Conservation (phyloP, 257 asterid species). For the Capsicum chinense region DNA sequence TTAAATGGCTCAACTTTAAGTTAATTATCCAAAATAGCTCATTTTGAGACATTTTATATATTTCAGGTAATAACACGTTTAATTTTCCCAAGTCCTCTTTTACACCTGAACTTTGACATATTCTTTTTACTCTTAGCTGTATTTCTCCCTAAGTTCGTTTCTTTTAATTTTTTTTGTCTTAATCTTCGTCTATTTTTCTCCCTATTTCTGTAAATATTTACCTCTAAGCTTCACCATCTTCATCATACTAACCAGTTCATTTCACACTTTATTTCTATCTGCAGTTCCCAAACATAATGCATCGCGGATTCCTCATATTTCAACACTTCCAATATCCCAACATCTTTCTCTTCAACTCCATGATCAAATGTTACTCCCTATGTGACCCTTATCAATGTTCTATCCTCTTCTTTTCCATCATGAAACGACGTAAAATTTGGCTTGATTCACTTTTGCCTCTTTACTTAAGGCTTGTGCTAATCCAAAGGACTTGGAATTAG, state of each 20-base stretch:
- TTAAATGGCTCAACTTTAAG: no score
- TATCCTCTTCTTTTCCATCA: constrained; percentile 32
- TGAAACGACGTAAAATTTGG: constrained; percentile 50
- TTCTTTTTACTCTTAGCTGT: no score
- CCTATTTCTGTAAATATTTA: no score
- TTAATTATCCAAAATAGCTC: no score
- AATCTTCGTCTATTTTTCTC: no score
- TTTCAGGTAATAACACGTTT: no score
- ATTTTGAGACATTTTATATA: no score
- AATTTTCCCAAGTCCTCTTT: no score
- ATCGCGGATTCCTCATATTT: constrained; percentile 41
- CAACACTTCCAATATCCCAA: constrained; percentile 43
- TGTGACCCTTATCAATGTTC: constrained; percentile 44
- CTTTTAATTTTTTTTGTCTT: no score
- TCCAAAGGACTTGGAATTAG: constrained; percentile 37
- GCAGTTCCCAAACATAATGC: constrained; percentile 46
- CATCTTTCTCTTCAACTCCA: constrained; percentile 51
- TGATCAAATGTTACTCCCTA: constrained; percentile 48
- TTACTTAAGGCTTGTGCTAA: constrained; percentile 49
- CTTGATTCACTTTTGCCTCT: constrained; percentile 49
- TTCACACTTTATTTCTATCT: constrained; percentile 52
- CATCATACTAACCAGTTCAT: constrained; percentile 49
- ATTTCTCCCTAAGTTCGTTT: no score
- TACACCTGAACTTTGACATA: no score
- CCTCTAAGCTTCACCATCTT: constrained; percentile 37